Percentiles rank a stretch among this genome's conserved stretches.
Conservation (phyloP, 352 stramenopile genomes). For the Pythium phragmitis region DNA sequence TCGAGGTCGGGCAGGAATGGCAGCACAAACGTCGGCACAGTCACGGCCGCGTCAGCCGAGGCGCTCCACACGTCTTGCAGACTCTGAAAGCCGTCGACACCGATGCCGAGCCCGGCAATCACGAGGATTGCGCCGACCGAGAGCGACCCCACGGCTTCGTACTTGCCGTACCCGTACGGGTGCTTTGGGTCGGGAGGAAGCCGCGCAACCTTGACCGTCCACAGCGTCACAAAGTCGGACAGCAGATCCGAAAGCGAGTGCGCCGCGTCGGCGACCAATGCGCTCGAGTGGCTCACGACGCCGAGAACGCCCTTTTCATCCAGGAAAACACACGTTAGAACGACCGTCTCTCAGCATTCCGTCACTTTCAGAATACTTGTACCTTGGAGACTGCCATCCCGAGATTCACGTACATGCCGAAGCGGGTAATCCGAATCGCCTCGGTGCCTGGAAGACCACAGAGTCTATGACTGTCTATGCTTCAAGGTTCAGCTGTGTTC, state of each 20-base stretch:
- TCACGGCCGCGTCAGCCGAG: slow-evolving; percentile 14
- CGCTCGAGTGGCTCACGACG: slow-evolving; percentile 82
- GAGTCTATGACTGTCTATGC: background rate
- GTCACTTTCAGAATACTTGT: background rate
- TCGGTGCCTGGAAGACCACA: slow-evolving; percentile 37
- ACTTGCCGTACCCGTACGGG: slow-evolving; percentile 90
- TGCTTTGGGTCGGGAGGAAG: slow-evolving; percentile 94
- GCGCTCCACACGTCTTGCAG: slow-evolving; percentile 69
- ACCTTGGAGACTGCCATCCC: slow-evolving; percentile 90
- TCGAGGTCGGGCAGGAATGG: slow-evolving; percentile 60
- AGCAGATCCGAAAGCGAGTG: slow-evolving; percentile 96
- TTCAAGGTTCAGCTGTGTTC: background rate
- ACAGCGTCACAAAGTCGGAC: slow-evolving; percentile 96
- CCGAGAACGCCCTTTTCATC: slow-evolving; percentile 60
- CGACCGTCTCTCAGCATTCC: background rate
- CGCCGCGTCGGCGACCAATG: slow-evolving; percentile 94
- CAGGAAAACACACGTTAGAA: too few relatives aligned
- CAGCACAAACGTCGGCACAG: slow-evolving; percentile 39
- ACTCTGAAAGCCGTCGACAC: slow-evolving; percentile 65
- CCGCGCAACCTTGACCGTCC: slow-evolving; percentile 88
- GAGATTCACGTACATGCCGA: slow-evolving; percentile 94
- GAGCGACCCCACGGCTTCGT: slow-evolving; percentile 85
- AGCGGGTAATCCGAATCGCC: slow-evolving; percentile 87
- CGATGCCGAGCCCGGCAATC: slow-evolving; percentile 66
- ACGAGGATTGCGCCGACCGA: slow-evolving; percentile 86